Base-by-base conservation (phyloP, 257 asterid genomes). In the Forsythia suspensa region DNA sequence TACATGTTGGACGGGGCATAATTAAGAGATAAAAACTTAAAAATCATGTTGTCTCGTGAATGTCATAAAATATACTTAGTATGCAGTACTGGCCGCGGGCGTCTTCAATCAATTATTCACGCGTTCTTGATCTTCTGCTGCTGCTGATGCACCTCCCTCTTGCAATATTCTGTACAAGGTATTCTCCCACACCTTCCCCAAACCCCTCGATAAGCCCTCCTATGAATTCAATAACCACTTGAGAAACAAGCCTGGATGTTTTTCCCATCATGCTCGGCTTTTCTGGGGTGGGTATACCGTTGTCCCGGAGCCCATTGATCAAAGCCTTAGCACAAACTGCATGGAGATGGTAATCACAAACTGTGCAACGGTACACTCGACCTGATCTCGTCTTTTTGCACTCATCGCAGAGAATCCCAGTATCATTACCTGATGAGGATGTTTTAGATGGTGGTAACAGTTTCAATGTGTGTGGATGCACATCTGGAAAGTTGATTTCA, bases 141-240 rank as follows among this genome's bases (percentile, higher is more conserved):
- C 87, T 82, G 67, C 73, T 77, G 24, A 39, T 24, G 72, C 87
- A 2, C 86, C 97, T 84, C 6, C 92, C 92, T 79, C 94, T 82
- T 16, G 72, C 81, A 1, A 92, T 86, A 66, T 80, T 90, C 52
- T 89, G 89, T 59, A 86, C 85, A 18, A 94, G 61, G 61, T 40
- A 94, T 72, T 91, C 93, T 48, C 94, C 98, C 38, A 92, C 75
- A 29, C 98, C 96, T 82, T 94, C 96, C 29, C 98, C 98, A 4
- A 92, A 11, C 42, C 97, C 96, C 44, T 91, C 97, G 43, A 92
- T 80, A 5, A 94, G 86, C 13, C 94, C 95, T 8, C 92, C 97
- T 3, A 94, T 84, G 82, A 92, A 91, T 71, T 91, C 95, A 5
- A 90, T 80, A 11, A 91, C 90, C 15, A 92, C 94, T 76, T 92